Evolutionary conservation across 192 early-diverging fungal species (phyloP), one percentile per base, ranked within the genome.

Genomic region (Allomyces arbusculus): DNA sequence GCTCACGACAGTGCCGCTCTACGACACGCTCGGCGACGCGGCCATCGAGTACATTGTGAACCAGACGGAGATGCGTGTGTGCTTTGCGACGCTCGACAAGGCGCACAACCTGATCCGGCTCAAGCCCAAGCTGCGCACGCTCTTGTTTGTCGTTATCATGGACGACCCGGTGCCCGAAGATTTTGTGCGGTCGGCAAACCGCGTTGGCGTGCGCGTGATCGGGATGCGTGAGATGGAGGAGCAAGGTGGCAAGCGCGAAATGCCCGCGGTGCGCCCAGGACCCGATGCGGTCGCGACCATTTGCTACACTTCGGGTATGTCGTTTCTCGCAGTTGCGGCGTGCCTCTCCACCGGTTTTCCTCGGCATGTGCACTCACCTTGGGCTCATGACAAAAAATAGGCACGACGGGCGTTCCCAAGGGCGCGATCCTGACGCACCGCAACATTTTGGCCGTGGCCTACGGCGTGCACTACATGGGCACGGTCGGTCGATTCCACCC

Each of bases 391-490:
- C 33, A 7, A 40, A 0, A 7, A 3, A 40, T 7, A 66, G 89
- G 89, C 40, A 92, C 88, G 10, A 91, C 89, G 1, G 90, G 88
- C 19, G 68, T 77, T 61, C 91, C 90, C 64, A 92, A 92, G 76
- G 90, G 89, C 67, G 91, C 79, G 8, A 76, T 99, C 50, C 69
- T 95, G 23, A 92, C 90, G 40, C 94, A 99, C 69, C 74, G 74
- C 61, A 93, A 92, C 72, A 78, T 89, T 63, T 71, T 87, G 67
- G 72, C 85, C 4, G 69, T 74, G 10, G 68, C 82, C 50, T 61
- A 64, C 44, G 64, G 65, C 10, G 61, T 75, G 50, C 63, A 68
- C 9, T 45, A 68, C 44, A 61, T 67, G 63, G 23, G 63, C 24
- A 63, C 43, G 14, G 64, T 63, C 28, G 65, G 64, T 65, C 71